Evolutionary conservation across 208 protist species (phyloP).

Genomic region (Zelonia costaricensis): DNA sequence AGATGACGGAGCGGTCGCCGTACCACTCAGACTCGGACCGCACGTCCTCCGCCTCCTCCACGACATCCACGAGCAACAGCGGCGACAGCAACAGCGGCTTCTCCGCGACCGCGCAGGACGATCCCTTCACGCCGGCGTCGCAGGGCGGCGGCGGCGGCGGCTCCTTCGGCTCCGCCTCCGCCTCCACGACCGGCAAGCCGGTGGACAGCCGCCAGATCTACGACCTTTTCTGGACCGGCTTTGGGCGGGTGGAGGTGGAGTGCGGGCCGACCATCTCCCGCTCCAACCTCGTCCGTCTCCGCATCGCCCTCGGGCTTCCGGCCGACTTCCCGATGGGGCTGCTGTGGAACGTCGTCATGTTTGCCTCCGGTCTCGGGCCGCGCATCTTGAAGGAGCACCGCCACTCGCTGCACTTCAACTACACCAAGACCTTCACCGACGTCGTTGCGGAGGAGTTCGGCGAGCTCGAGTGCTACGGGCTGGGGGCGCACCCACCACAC

Average conservation of each 20-base stretch:
- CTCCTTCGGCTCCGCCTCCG: not conserved
- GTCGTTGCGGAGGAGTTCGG: constrained; percentile 41
- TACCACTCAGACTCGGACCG: constrained; percentile 6
- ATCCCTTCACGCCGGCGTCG: too few species aligned
- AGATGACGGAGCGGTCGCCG: constrained; percentile 29
- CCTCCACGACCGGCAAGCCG: not conserved
- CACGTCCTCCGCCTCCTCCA: not conserved
- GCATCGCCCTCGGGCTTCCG: constrained; percentile 46
- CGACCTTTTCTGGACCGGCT: constrained; percentile 65
- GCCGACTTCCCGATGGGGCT: constrained; percentile 51
- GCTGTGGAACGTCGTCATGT: constrained; percentile 79
- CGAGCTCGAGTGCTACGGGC: constrained; percentile 36
- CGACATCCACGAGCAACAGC: too few species aligned
- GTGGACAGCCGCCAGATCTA: constrained; percentile 27
- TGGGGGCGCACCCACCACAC: constrained; percentile 14
- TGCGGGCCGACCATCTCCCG: constrained; percentile 47
- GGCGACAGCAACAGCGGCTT: constrained; percentile 1
- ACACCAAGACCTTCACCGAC: constrained; percentile 48
- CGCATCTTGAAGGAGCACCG: constrained; percentile 40
- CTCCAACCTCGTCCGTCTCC: constrained; percentile 40
- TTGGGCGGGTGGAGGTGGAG: constrained; percentile 80
- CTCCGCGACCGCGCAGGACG: too few species aligned
- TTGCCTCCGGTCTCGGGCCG: constrained; percentile 48
- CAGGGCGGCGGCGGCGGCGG: too few species aligned
- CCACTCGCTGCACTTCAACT: constrained; percentile 30